phyloP scores from a whole-genome alignment of 768 basidiomycete genomes.

The Amanita rubescens region DNA sequence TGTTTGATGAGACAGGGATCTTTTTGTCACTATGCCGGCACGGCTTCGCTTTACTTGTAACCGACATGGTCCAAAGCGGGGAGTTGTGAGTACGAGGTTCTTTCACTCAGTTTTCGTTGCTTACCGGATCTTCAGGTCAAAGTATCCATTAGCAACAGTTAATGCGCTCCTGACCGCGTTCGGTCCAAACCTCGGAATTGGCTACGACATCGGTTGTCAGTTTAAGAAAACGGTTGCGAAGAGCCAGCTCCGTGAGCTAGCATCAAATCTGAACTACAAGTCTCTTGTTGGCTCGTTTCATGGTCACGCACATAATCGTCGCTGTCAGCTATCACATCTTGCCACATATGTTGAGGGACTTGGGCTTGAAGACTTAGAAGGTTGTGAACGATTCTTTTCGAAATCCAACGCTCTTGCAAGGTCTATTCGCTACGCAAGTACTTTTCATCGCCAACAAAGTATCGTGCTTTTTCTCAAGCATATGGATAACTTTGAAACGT shows the following conservation, averaged over 20 bases:
- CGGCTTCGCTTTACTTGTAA: constrained; percentile 14
- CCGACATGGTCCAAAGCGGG: constrained; percentile 19
- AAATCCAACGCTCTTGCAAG: constrained; percentile 16
- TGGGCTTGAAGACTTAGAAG: constrained; percentile 17
- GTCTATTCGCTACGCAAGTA: constrained; percentile 11
- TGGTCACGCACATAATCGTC: constrained; percentile 15
- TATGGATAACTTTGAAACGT: constrained; percentile 16
- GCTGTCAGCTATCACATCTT: constrained; percentile 15
- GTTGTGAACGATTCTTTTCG: constrained; percentile 16
- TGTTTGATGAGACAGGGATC: constrained; percentile 23
- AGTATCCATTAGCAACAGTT: constrained; percentile 14
- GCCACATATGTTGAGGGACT: constrained; percentile 13
- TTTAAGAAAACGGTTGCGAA: constrained; percentile 16
- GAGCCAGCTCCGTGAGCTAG: constrained; percentile 15
- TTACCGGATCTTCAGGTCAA: too few species aligned
- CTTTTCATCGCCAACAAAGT: constrained; percentile 16
- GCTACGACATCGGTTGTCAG: constrained; percentile 21
- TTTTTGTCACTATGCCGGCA: constrained; percentile 22
- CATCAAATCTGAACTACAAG: not conserved
- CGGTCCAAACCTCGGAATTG: not conserved
- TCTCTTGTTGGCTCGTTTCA: constrained; percentile 15
- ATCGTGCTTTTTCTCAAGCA: constrained; percentile 13
- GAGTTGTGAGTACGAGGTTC: constrained; percentile 20
- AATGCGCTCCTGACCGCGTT: not conserved
- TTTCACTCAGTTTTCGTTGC: constrained; percentile 3